phyloP scores from a whole-genome alignment of 2,329 filamentous ascomycete species.

The Pyricularia sp. region DNA sequence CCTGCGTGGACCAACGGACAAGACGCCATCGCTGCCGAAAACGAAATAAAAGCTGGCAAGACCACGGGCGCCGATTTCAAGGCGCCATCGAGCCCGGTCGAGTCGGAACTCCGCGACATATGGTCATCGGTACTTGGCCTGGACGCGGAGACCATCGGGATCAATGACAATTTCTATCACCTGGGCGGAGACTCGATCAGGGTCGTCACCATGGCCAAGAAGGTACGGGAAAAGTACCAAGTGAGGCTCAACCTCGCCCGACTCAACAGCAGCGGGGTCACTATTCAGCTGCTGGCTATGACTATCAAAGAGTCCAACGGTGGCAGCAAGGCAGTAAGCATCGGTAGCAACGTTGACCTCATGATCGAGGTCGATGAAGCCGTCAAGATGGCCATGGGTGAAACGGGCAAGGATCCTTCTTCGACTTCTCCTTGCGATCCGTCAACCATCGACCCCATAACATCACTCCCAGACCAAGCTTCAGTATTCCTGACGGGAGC shows the following conservation, averaged over 20 bases:
- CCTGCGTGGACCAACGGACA: background rate
- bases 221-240: background rate
- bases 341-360: background rate
- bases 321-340: background rate
- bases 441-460: background rate
- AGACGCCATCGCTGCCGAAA: background rate
- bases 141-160: background rate
- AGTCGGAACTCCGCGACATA: background rate
- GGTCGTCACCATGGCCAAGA: background rate
- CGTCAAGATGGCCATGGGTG: background rate
- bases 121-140: background rate
- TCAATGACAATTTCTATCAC: background rate
- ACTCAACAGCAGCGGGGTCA: background rate
- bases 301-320: background rate
- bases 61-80: background rate
- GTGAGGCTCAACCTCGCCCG: background rate
- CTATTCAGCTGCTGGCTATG: background rate
- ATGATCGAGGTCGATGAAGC: background rate
- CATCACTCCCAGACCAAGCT: background rate
- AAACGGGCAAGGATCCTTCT: background rate
- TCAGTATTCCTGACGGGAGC: constrained; percentile 29
- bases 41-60: background rate
- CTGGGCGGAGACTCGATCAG: background rate
- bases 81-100: background rate
- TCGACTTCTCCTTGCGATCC: background rate